phyloP scores from a whole-genome alignment of 805 yeast genomes.

The Scheffersomyces amazonensis region DNA sequence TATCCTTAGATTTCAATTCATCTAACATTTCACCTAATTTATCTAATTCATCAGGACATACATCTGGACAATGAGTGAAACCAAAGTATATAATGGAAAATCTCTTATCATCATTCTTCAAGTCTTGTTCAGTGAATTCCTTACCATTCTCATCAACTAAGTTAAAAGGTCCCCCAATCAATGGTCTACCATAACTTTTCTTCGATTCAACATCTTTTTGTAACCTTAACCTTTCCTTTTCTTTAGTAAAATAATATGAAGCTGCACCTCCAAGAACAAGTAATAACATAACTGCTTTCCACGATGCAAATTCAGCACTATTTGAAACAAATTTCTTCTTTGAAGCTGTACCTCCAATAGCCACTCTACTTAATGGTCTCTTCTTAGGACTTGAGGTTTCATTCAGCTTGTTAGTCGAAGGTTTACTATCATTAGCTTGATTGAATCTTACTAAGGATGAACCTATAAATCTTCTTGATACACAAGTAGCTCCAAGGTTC shows the following conservation, averaged over 20 bases:
- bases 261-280: constrained; percentile 67
- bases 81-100: constrained; percentile 93
- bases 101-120: constrained; percentile 56
- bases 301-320: constrained; percentile 71
- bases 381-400: constrained; percentile 11
- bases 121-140: constrained; percentile 70
- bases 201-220: constrained; percentile 81
- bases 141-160: constrained; percentile 70
- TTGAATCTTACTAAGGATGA: too few species aligned
- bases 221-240: constrained; percentile 70
- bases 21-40: constrained; percentile 75
- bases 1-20: constrained; percentile 51
- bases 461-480: too few species aligned
- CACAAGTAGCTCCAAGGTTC: too few species aligned
- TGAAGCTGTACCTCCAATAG: constrained; percentile 59
- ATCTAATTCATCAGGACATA: constrained; percentile 97
- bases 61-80: constrained; percentile 96
- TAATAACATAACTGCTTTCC: constrained; percentile 78
- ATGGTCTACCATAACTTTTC: constrained; percentile 87
- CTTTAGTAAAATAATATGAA: constrained; percentile 68
- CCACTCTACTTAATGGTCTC: constrained; percentile 77
- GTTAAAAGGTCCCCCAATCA: constrained; percentile 87
- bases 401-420: too few species aligned
- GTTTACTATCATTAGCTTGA: too few species aligned
- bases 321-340: constrained; percentile 32